Evolutionary conservation across 345 rosid genomes (phyloP), one percentile per base, ranked within the genome.

Genomic region (Moricandia moricandioides): DNA sequence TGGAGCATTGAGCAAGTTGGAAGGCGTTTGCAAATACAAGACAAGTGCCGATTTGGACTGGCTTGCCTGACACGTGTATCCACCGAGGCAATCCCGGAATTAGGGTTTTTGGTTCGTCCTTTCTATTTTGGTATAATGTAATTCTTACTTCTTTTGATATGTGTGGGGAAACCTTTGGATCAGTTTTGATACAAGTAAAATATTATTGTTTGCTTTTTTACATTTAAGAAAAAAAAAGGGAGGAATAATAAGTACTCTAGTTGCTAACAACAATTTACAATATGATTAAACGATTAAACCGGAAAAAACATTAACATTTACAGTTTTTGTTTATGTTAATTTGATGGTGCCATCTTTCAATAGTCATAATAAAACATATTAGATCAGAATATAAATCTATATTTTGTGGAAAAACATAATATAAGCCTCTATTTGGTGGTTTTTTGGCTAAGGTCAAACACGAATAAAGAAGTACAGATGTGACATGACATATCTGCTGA

Each of bases 41-140:
- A 73, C 73, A 67, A 75, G 43, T 68, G 79, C 69, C 62, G 2
- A 35, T 75, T 68, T 61, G 69, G 73, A 62, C 18, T 51, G 26
- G 62, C 69, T 51, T 3, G 8, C 2, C 1, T 35, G 62, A 75
- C 55, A 61, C 74, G 79, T 75, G 73, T 68, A 68, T 68, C 74
- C 79, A 37, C 54, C 63, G 56, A 68, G 12, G 74, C 74, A 47
- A 35, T 18, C 13, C 72, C 33, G 7, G 56, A 12, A 17, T 56
- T 65, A 13, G 65, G 65, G 10, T 8, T 54, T 37, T 17, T 65
- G 5, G 65, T 55, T 73, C 56, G 70, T 54, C 65, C 70, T 37
- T 64, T 9, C 56, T 52, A 73, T 73, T 64, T 54, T 65, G 70
- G 58, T 65, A 65, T 30, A 29, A 3, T 29, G 26, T 29, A 54